Percentiles rank a stretch among this genome's conserved stretches.
These are phyloP conservation scores for Pyrenochaeta sp. DNA, from an alignment of 2,329 filamentous ascomycete genomes.

Conservation along the genomic window DNA sequence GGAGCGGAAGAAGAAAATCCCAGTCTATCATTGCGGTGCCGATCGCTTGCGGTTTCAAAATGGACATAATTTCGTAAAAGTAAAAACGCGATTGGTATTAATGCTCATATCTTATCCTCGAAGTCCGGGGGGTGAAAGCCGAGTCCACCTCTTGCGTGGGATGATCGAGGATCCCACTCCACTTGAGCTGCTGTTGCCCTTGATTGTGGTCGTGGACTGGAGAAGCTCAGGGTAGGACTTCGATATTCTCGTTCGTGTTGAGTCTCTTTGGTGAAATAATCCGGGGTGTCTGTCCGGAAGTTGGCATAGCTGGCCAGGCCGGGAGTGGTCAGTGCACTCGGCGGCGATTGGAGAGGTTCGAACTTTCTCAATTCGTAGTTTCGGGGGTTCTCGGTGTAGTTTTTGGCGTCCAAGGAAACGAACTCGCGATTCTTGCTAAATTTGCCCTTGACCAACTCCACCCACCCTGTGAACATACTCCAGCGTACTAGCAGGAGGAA, in stretches of 20 bases:
- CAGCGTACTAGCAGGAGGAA: slow-evolving; percentile 81
- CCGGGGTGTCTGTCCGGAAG: slow-evolving; percentile 38
- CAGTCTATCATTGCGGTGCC: background rate
- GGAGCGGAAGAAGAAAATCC: background rate
- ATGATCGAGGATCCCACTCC: slow-evolving; percentile 47
- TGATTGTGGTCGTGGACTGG: slow-evolving; percentile 49
- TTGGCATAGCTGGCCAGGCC: slow-evolving; percentile 28
- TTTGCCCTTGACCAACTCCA: slow-evolving; percentile 65
- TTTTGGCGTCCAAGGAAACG: slow-evolving; percentile 80
- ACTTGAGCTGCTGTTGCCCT: slow-evolving; percentile 30
- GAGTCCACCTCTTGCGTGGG: slow-evolving; percentile 49
- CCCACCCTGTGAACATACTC: slow-evolving; percentile 88
- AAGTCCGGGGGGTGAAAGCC: slow-evolving; percentile 47
- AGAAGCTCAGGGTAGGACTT: slow-evolving; percentile 51
- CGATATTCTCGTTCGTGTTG: slow-evolving; percentile 49
- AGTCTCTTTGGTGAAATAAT: slow-evolving; percentile 46
- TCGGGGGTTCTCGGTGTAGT: slow-evolving; percentile 40
- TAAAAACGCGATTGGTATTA: slow-evolving; percentile 4
- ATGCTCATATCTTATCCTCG: slow-evolving; percentile 39
- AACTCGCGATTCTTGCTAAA: slow-evolving; percentile 75
- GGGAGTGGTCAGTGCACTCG: slow-evolving; percentile 36
- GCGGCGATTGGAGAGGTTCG: slow-evolving; percentile 35
- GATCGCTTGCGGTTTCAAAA: slow-evolving; percentile 1
- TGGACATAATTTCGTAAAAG: slow-evolving; percentile 6
- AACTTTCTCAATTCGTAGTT: slow-evolving; percentile 48